Conservation (phyloP, 1,284 basidiomycete species). For the Ustilago loliicola region DNA sequence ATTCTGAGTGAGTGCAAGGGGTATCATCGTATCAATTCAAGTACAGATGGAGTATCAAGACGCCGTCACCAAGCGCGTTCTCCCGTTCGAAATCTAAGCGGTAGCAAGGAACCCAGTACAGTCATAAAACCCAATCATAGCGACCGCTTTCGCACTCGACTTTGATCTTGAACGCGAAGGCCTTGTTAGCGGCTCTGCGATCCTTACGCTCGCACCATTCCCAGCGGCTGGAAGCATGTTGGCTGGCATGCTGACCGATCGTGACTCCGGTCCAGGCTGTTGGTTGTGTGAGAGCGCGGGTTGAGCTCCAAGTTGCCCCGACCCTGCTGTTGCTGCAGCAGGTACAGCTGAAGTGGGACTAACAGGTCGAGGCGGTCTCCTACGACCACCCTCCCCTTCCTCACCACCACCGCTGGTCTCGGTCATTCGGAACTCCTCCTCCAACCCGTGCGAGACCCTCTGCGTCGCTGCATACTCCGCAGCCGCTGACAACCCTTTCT, state of each 20-base stretch:
- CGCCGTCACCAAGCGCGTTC: background rate
- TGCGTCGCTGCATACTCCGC: constrained; percentile 34
- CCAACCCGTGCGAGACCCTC: constrained; percentile 28
- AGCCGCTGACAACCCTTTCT: constrained; percentile 18
- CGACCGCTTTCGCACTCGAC: constrained; percentile 21
- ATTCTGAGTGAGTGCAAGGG: background rate
- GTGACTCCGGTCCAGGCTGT: constrained; percentile 6
- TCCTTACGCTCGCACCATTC: constrained; percentile 20
- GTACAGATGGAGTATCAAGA: background rate
- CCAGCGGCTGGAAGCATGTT: background rate
- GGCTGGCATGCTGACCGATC: constrained; percentile 40
- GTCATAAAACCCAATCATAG: constrained; percentile 49
- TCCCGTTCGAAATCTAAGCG: constrained; percentile 12
- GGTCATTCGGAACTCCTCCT: constrained; percentile 19
- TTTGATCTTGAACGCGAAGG: constrained; percentile 18
- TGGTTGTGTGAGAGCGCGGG: constrained; percentile 2
- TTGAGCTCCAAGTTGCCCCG: background rate
- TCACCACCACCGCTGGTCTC: background rate
- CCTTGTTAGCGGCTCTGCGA: constrained; percentile 27
- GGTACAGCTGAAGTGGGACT: constrained; percentile 21
- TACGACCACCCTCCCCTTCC: background rate
- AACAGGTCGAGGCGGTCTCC: constrained; percentile 22
- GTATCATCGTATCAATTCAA: background rate
- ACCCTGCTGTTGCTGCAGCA: background rate
- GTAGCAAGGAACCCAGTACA: constrained; percentile 45